Evolutionary conservation across 495 filamentous ascomycete genomes (phyloP), one percentile per base, ranked within the genome.

Genomic region (Talaromyces borbonicus): DNA sequence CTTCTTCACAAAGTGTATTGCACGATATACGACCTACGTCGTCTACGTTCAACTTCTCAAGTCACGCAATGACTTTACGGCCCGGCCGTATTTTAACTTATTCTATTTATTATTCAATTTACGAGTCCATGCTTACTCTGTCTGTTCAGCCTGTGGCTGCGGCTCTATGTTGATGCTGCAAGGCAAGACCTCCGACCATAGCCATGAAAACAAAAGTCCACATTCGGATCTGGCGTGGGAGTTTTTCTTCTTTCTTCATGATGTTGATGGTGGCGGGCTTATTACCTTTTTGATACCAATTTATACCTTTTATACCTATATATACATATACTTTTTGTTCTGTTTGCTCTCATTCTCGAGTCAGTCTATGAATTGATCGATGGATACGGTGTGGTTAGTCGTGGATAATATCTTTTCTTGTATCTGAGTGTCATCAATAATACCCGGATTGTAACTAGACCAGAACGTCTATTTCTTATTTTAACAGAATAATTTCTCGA

Each of bases 71-170:
- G 24, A 24, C 6, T 27, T 1, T 25, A 14, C 16, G 11, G 14
- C n/a, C 8, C 6, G 35, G 35, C 35, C 23, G 5, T 43, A n/a
- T 43, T 35, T 27, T 23, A 22, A n/a, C 43, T 35, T 46, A 33
- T 46, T 35, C 20, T 24, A 26, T 24, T 24, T 33, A 22, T 23
- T 46, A 35, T 46, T n/a, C n/a, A n/a, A n/a, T n/a, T n/a, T 31
- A 46, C 43, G 43, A 46, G 29, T 46, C 43, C 30, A 46, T 35
- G 43, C 42, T 31, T 22, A 30, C 29, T 44, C 24, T 44, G 42
- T 30, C 42, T 22, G 23, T 44, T 44, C 42, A 33, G 27, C 31
- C 30, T 36, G 43, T 36, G 30, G 43, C 43, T 46, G 43, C 43
- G 29, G 27, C 40, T 26, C 40, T 14, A 8, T 5, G 6, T 15